Percentiles rank a stretch among this genome's conserved stretches.
Evolutionary conservation across 345 rosid species (phyloP).

Genomic region (Abelmoschus esculentus): DNA sequence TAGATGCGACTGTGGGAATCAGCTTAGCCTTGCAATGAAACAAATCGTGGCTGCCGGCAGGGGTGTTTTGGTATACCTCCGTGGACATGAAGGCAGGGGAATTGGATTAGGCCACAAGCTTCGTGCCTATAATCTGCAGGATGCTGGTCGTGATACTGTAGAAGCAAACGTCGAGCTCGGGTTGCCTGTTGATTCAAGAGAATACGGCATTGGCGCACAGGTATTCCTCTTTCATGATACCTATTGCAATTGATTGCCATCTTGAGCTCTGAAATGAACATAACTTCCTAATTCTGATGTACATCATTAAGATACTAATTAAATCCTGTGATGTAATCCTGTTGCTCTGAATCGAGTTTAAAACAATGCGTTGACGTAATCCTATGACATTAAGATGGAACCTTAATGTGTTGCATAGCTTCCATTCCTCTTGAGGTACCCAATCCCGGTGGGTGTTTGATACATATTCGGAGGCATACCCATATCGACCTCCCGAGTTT

Average conservation of each 20-base stretch:
- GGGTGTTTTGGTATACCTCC: constrained; percentile 68
- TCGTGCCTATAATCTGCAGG: constrained; percentile 84
- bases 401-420: neutral
- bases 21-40: constrained; percentile 77
- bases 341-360: neutral
- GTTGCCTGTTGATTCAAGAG: constrained; percentile 89
- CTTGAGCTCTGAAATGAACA: neutral
- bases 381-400: neutral
- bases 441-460: neutral
- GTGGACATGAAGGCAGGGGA: constrained; percentile 93
- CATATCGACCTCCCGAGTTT: neutral
- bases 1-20: constrained; percentile 75
- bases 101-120: constrained; percentile 91
- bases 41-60: constrained; percentile 68
- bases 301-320: neutral
- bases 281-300: neutral
- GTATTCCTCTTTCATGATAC: constrained; percentile 24
- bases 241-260: neutral
- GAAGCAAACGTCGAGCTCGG: constrained; percentile 93
- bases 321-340: neutral
- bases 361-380: too few species aligned
- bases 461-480: neutral
- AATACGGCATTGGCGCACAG: constrained; percentile 97
- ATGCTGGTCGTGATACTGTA: constrained; percentile 75
- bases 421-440: neutral